Evolutionary conservation across 2,329 filamentous ascomycete species (phyloP).

Genomic region (Ophiostoma perfectum): DNA sequence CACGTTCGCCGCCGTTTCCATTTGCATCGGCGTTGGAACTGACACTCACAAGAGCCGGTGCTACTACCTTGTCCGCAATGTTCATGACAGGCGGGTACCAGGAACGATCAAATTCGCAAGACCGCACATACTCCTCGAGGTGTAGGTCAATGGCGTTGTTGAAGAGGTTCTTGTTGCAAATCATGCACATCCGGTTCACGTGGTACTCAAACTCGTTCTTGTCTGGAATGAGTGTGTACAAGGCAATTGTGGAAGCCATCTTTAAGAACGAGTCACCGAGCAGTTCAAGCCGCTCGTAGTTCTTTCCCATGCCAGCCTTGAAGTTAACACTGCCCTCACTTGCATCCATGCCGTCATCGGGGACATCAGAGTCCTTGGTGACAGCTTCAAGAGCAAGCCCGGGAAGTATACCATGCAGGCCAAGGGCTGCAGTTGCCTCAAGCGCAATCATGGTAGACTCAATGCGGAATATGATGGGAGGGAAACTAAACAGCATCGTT

Average conservation of each 20-base stretch:
- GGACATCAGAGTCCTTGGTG: conserved; percentile 87
- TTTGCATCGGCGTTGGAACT: background rate
- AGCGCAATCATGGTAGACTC: conserved; percentile 75
- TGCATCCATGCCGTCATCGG: conserved; percentile 62
- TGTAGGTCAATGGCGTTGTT: conserved; percentile 64
- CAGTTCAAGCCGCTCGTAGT: conserved; percentile 92
- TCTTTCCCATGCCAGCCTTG: conserved; percentile 81
- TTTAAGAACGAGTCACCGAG: conserved; percentile 92
- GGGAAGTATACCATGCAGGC: conserved; percentile 55
- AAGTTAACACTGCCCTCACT: conserved; percentile 68
- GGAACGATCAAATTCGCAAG: conserved; percentile 70
- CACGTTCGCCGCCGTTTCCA: too few relatives aligned
- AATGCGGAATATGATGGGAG: conserved; percentile 76
- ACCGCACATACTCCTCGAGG: conserved; percentile 71
- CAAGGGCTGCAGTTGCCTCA: conserved; percentile 64
- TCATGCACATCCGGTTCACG: conserved; percentile 79
- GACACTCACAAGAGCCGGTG: background rate
- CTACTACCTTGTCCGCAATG: conserved; percentile 12
- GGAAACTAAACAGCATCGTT: conserved; percentile 67
- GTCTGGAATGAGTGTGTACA: conserved; percentile 71
- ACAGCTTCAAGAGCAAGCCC: conserved; percentile 77
- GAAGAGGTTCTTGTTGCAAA: conserved; percentile 89
- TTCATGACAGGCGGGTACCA: conserved; percentile 71
- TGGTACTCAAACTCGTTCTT: conserved; percentile 84
- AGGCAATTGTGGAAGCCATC: conserved; percentile 85